Evolutionary conservation across 2,329 filamentous ascomycete genomes (phyloP).

Genomic region (Teratosphaeria pseudoeucalypti): DNA sequence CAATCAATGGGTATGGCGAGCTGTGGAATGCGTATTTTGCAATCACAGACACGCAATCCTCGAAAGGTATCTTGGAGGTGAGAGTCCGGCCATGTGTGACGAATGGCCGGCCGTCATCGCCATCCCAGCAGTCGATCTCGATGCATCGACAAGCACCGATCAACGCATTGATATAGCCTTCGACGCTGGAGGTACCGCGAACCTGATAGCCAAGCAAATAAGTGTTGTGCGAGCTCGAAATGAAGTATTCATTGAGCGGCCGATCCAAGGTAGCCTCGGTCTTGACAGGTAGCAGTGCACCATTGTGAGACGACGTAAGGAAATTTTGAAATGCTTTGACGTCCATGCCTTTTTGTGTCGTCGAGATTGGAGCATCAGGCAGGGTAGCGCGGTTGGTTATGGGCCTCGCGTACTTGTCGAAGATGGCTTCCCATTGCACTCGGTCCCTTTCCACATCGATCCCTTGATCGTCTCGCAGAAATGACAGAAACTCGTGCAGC

Average conservation of each 20-base stretch:
- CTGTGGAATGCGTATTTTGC: constrained; percentile 87
- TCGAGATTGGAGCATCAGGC: constrained; percentile 32
- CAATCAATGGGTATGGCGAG: constrained; percentile 80
- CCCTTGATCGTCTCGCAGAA: constrained; percentile 62
- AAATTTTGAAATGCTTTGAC: constrained; percentile 70
- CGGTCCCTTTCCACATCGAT: constrained; percentile 62
- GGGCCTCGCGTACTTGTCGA: constrained; percentile 32
- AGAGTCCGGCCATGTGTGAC: constrained; percentile 86
- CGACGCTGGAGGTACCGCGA: constrained; percentile 79
- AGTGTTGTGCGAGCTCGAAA: constrained; percentile 97
- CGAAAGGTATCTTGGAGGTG: constrained; percentile 80
- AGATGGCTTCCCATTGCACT: constrained; percentile 59
- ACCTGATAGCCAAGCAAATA: constrained; percentile 89
- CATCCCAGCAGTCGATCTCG: constrained; percentile 98
- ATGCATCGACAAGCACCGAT: constrained; percentile 87
- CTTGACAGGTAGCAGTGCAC: constrained; percentile 14
- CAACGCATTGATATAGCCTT: constrained; percentile 85
- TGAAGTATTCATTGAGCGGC: constrained; percentile 92
- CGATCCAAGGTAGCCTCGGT: constrained; percentile 51
- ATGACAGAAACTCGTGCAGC: constrained; percentile 61
- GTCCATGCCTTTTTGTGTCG: constrained; percentile 54
- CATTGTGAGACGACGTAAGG: constrained; percentile 49
- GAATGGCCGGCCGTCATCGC: constrained; percentile 71
- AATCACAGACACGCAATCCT: constrained; percentile 84
- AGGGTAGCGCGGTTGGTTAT: constrained; percentile 29